phyloP scores from a whole-genome alignment of 352 stramenopile species.

The Globisporangium yorkense region DNA sequence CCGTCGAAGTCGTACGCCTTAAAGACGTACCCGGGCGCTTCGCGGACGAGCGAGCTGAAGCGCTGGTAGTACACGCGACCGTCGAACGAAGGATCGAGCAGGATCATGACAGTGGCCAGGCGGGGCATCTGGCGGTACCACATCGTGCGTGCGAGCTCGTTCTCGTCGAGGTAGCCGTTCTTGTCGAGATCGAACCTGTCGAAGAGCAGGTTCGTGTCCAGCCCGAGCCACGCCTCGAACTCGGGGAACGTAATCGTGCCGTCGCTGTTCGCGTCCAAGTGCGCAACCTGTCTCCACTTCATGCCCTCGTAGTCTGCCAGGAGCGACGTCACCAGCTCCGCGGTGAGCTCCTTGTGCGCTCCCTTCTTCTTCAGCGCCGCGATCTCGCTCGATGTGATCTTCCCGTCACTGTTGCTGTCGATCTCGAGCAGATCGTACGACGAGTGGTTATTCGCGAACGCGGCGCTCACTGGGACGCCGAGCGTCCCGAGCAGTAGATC shows the following conservation, averaged over 20 bases:
- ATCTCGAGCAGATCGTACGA: slow-evolving; percentile 69
- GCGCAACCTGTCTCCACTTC: slow-evolving; percentile 42
- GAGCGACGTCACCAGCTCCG: slow-evolving; percentile 29
- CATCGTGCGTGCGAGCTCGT: slow-evolving; percentile 60
- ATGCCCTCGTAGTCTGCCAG: slow-evolving; percentile 51
- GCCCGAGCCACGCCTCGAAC: slow-evolving; percentile 63
- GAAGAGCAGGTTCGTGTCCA: slow-evolving; percentile 76
- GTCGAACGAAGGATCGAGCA: slow-evolving; percentile 79
- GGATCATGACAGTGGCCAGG: slow-evolving; percentile 54
- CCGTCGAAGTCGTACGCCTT: slow-evolving; percentile 68
- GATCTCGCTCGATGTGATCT: slow-evolving; percentile 66
- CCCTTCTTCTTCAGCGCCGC: slow-evolving; percentile 21
- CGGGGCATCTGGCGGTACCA: slow-evolving; percentile 69
- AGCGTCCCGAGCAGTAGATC: slow-evolving; percentile 58
- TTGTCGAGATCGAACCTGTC: slow-evolving; percentile 83
- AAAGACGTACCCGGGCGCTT: slow-evolving; percentile 61
- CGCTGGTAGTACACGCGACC: slow-evolving; percentile 75
- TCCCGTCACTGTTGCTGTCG: slow-evolving; percentile 55
- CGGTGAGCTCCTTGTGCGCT: slow-evolving; percentile 32
- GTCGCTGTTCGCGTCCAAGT: slow-evolving; percentile 47
- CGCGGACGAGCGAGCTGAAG: slow-evolving; percentile 31
- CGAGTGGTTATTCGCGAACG: slow-evolving; percentile 61
- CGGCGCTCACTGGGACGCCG: slow-evolving; percentile 49
- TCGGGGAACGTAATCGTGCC: slow-evolving; percentile 59
- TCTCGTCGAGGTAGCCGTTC: slow-evolving; percentile 78